Base-by-base conservation (phyloP, 2,329 filamentous ascomycete species). In the Cladophialophora carrionii region DNA sequence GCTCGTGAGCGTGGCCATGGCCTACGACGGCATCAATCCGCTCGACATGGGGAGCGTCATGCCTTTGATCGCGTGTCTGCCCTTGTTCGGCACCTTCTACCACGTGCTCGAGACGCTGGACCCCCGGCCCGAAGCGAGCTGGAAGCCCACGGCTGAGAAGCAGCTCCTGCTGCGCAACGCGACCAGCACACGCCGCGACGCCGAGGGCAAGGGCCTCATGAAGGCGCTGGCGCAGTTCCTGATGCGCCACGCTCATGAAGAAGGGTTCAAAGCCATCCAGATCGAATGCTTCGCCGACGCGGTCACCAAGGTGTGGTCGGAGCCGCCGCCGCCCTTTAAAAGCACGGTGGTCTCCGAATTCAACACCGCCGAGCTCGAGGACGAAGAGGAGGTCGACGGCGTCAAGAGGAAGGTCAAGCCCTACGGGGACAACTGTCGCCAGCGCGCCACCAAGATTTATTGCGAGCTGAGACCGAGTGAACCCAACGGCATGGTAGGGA, bases 361-460 rank as follows among this genome's bases (percentile, higher is more conserved):
- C 51, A 66, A 70, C 32, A 57, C 63, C 31, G 63, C 62, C 8
- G 66, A 70, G 1, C 59, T 64, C 32, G 61, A 64, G 29, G 66
- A 63, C 22, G 64, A 70, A 32, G 62, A 66, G 32, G 64, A 64
- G 41, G 41, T 57, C 32, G 59, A 64, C 29, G 61, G 63, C 5
- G 29, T 41, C 31, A 61, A 43, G 32, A 29, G 49, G 20, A 62
- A 52, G 3, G 83, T 88, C 1, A 78, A 85, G 31, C 85, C 89
- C 48, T 94, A 92, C 75, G 77, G 87, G 34, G 84, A 87, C 58
- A 88, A 92, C 31, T 54, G 52, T 34, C 89, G 88, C 74, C 81
- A 83, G 43, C 81, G 85, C 52, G 88, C 87, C 3, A 83, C 85
- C 69, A 87, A 86, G 69, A 82, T 87, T 12, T 89, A 90, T 48